These are phyloP conservation scores for Trichosporon faecale DNA, from an alignment of 1,284 basidiomycete genomes.

Conservation along the genomic window DNA sequence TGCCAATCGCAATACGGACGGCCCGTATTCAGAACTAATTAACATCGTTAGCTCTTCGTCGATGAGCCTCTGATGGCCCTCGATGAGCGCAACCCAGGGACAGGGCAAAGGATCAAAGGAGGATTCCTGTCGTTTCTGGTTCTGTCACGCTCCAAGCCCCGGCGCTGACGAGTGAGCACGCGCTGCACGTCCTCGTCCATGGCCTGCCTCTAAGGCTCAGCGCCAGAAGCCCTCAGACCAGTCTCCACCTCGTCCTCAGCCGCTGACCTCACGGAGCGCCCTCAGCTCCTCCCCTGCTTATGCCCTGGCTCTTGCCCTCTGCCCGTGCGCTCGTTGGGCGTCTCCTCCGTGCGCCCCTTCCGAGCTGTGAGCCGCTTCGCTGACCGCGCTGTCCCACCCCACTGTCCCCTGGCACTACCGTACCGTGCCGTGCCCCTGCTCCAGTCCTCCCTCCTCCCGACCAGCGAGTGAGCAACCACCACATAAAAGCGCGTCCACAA, in stretches of 20 bases:
- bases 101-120: background rate
- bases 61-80: background rate
- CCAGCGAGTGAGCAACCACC: background rate
- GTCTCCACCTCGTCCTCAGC: background rate
- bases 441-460: background rate
- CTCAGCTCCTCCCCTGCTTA: background rate
- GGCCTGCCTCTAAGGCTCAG: background rate
- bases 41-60: background rate
- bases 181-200: background rate
- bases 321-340: background rate
- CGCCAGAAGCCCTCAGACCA: background rate
- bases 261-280: background rate
- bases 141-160: slow-evolving; percentile 1
- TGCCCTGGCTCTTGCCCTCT: background rate
- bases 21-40: slow-evolving; percentile 1
- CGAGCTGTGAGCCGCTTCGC: background rate
- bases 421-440: slow-evolving; percentile 1
- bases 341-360: background rate
- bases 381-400: background rate
- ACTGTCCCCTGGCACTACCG: background rate
- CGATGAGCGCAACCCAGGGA: background rate
- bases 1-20: background rate
- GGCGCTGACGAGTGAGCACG: background rate
- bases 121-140: slow-evolving; percentile 2
- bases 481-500: slow-evolving; percentile 5